Base-by-base conservation (phyloP, 2,329 filamentous ascomycete species). In the Sporothrix phasma region DNA sequence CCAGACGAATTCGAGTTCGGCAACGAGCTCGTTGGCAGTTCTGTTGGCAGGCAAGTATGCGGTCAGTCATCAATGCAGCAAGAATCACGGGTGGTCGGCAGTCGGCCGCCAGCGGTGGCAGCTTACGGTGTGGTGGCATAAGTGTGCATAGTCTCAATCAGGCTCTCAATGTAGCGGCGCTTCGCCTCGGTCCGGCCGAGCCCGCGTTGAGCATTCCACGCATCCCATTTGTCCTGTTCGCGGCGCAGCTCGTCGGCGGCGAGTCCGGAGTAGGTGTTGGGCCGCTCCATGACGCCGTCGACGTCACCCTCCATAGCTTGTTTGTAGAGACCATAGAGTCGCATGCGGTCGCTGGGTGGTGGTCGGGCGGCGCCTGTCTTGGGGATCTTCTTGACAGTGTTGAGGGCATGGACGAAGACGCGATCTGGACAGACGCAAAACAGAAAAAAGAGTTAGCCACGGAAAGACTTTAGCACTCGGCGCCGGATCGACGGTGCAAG, bases 251-350 rank as follows among this genome's bases (percentile, higher is more conserved):
- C 85, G 67, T 85, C 81, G 22, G 73, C 70, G 11, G 77, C 72
- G 66, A 80, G 73, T 65, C 79, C 78, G 8, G 78, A 77, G 22
- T 77, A 78, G 59, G 75, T 71, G 47, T 78, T 79, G 45, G 94
- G 93, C 53, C 92, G 84, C 71, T 93, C 88, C 88, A 97, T 95
- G 59, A 97, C 91, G 58, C 90, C 90, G 69, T 94, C 89, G 39
- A 97, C 92, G 76, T 99, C 91, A 58, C 94, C 94, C 79, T 99
- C 92, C 94, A 97, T 97, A 67, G 92, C 92, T 77, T 99, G 94
- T 75, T 99, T 99, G 80, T 99, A 99, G 69, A 99, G 83, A 68
- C 94, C 94, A 87, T 99, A 99, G 67, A 99, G 88, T 65, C 89
- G 89, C 70, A 99, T 81, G 65, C 94, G 88, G 72, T 95, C 92